Evolutionary conservation across 2,329 filamentous ascomycete genomes (phyloP).

Genomic region (Cercospora janseana): DNA sequence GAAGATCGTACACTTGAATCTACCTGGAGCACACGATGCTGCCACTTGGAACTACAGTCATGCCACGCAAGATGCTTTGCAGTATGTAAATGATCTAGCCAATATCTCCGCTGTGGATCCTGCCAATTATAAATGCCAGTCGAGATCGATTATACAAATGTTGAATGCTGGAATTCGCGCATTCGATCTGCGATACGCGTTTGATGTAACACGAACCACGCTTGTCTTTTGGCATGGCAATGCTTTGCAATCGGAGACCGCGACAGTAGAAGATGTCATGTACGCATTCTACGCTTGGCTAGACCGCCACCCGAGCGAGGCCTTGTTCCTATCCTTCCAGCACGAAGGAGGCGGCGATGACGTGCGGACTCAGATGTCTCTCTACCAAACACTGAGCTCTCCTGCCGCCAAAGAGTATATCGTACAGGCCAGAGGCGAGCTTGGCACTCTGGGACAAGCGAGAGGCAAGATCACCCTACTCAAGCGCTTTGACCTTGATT

Average conservation of each 20-base stretch:
- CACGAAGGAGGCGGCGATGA: constrained; percentile 45
- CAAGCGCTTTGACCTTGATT: constrained; percentile 48
- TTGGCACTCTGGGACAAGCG: constrained; percentile 40
- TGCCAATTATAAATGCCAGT: constrained; percentile 46
- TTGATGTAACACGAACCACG: constrained; percentile 46
- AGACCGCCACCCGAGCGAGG: constrained; percentile 47
- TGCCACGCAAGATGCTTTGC: constrained; percentile 43
- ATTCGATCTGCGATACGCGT: constrained; percentile 53
- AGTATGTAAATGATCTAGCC: constrained; percentile 43
- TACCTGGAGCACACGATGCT: constrained; percentile 53
- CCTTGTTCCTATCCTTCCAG: constrained; percentile 49
- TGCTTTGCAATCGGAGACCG: constrained; percentile 47
- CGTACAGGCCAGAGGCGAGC: constrained; percentile 38
- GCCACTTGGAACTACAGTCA: constrained; percentile 54
- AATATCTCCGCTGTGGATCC: constrained; percentile 38
- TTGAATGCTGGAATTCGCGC: constrained; percentile 50
- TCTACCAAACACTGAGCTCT: constrained; percentile 44
- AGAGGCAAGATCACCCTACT: constrained; percentile 46
- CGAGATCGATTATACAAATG: constrained; percentile 40
- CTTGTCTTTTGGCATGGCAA: constrained; percentile 52
- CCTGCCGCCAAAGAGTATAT: constrained; percentile 44
- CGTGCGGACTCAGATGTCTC: constrained; percentile 39
- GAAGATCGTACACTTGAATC: constrained; percentile 48
- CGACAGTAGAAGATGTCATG: constrained; percentile 47
- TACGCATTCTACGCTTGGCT: constrained; percentile 53